These are phyloP conservation scores for Ophiognomonia clavigignenti-juglandacearum DNA, from an alignment of 2,329 filamentous ascomycete genomes.

Conservation along the genomic window DNA sequence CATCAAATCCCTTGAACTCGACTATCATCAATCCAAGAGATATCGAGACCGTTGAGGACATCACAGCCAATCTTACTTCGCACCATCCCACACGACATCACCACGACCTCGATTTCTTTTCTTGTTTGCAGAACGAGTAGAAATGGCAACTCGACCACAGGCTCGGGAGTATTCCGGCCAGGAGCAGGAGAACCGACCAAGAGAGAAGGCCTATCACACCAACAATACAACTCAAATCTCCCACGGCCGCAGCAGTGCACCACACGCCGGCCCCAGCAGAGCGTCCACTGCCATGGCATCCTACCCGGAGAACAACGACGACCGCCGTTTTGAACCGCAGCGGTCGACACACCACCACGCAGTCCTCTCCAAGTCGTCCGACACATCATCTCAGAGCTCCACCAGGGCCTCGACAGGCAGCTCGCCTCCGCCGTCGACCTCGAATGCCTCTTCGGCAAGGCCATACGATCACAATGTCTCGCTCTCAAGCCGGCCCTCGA, in stretches of 20 bases:
- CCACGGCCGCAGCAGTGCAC: not conserved
- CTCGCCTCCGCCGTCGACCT: not conserved
- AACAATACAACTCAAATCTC: not conserved
- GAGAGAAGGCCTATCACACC: not conserved
- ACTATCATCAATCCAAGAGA: conserved; percentile 12
- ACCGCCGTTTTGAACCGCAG: not conserved
- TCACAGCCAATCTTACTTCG: no score
- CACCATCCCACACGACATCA: not conserved
- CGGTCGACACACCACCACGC: conserved; percentile 4
- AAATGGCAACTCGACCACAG: conserved; percentile 14
- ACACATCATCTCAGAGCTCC: conserved; percentile 7
- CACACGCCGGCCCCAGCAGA: not conserved
- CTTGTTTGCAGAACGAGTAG: not conserved
- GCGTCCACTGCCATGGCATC: not conserved
- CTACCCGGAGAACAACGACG: conserved; percentile 1
- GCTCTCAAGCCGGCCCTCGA: not conserved
- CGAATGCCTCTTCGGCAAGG: conserved; percentile 2
- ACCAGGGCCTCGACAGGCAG: conserved; percentile 10
- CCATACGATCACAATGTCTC: conserved; percentile 1
- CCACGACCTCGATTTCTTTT: no score
- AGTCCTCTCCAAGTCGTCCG: conserved; percentile 5
- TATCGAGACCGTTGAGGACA: conserved; percentile 15
- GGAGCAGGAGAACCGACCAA: conserved; percentile 3
- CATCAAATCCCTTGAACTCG: conserved; percentile 5
- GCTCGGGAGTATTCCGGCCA: conserved; percentile 10